Evolutionary conservation across 2,329 filamentous ascomycete genomes (phyloP).

Genomic region (Dothistroma septosporum): DNA sequence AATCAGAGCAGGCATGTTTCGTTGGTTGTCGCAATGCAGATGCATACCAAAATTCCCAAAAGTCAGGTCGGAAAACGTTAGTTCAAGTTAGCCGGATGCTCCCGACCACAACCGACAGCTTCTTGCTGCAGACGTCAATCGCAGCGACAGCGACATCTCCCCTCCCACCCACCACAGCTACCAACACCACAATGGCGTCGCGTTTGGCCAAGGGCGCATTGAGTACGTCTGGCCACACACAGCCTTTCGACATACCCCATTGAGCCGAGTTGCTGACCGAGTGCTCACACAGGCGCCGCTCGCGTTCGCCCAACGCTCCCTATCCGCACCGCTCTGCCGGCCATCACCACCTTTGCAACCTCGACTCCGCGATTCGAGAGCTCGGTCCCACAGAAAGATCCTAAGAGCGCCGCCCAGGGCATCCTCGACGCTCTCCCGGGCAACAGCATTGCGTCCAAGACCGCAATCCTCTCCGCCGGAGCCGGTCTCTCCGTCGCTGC

Average conservation of each 20-base stretch:
- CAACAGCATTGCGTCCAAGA: constrained; percentile 89
- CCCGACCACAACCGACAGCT: constrained; percentile 1
- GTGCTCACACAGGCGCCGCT: constrained; percentile 60
- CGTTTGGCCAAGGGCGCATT: constrained; percentile 92
- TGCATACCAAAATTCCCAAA: neutral
- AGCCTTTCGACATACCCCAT: neutral
- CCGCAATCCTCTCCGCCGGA: constrained; percentile 88
- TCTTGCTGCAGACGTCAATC: neutral
- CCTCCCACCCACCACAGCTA: constrained; percentile 45
- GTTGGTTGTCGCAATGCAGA: neutral
- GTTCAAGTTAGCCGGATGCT: neutral
- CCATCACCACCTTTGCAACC: constrained; percentile 65
- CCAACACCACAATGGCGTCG: constrained; percentile 76
- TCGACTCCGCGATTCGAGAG: constrained; percentile 57
- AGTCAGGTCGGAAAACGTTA: neutral
- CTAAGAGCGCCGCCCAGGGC: constrained; percentile 94
- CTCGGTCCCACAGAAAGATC: constrained; percentile 74
- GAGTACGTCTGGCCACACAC: constrained; percentile 60
- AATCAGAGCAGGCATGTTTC: constrained; percentile 37
- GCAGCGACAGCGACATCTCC: constrained; percentile 11
- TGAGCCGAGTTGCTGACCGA: constrained; percentile 28
- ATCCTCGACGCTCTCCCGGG: constrained; percentile 91
- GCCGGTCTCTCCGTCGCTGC: constrained; percentile 89
- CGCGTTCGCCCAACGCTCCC: constrained; percentile 71
- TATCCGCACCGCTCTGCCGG: constrained; percentile 69